Evolutionary conservation across 2,329 filamentous ascomycete species (phyloP).

Genomic region (Hansfordia pulvinata): DNA sequence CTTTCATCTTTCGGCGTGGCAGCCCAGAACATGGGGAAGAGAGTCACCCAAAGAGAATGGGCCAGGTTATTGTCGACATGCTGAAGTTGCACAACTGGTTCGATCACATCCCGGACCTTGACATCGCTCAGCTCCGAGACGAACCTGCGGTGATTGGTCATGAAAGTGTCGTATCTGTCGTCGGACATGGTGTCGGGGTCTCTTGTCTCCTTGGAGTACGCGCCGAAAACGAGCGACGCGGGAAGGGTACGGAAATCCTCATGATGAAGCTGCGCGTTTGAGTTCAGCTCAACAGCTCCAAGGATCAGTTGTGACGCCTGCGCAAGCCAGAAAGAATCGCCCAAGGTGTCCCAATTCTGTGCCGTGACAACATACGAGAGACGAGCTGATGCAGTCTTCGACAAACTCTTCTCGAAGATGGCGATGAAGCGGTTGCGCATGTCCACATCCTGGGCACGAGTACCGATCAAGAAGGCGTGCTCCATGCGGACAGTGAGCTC

Average conservation of each 20-base stretch:
- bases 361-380: conserved; percentile 79
- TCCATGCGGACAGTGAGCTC: conserved; percentile 96
- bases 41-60: conserved; percentile 76
- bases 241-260: conserved; percentile 76
- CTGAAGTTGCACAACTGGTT: conserved; percentile 83
- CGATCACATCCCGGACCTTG: conserved; percentile 75
- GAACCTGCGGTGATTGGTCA: conserved; percentile 71
- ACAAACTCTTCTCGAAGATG: conserved; percentile 90
- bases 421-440: conserved; percentile 96
- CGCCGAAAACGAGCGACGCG: conserved; percentile 57
- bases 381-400: conserved; percentile 80
- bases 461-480: conserved; percentile 94
- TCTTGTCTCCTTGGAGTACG: conserved; percentile 56
- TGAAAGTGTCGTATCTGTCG: conserved; percentile 66
- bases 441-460: conserved; percentile 81
- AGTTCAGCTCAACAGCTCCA: conserved; percentile 77
- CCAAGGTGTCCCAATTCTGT: conserved; percentile 94
- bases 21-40: conserved; percentile 93
- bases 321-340: conserved; percentile 91
- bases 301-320: conserved; percentile 90
- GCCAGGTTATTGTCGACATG: conserved; percentile 74
- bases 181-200: conserved; percentile 61
- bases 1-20: conserved; percentile 78
- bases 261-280: conserved; percentile 60
- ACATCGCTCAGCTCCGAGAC: conserved; percentile 72